Percentiles rank a stretch among this genome's conserved stretches.
Evolutionary conservation across 495 filamentous ascomycete species (phyloP).

Genomic region (Talaromyces wortmannii): DNA sequence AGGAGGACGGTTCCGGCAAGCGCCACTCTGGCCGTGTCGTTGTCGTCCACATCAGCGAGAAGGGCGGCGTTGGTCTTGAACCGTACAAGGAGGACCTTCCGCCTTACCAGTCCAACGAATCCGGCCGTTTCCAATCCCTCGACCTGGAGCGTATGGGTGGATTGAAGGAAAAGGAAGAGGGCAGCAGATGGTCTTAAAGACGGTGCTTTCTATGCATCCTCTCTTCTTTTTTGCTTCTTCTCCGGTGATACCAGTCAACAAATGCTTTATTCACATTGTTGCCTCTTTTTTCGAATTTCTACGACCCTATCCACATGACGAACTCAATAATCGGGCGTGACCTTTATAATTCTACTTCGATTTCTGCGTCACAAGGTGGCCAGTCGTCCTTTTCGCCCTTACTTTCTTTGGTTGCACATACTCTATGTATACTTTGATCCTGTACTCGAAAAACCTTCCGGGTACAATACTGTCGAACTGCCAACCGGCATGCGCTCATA

Average conservation of each 20-base stretch:
- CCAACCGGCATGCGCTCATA: neutral
- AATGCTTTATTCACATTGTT: constrained; percentile 14
- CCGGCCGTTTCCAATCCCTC: constrained; percentile 77
- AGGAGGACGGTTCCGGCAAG: constrained; percentile 78
- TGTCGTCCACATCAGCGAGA: constrained; percentile 88
- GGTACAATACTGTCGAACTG: neutral
- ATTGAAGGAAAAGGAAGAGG: constrained; percentile 75
- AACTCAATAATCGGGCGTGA: constrained; percentile 5
- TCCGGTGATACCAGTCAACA: neutral
- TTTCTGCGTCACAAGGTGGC: constrained; percentile 19
- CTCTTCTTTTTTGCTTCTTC: neutral
- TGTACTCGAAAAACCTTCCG: neutral
- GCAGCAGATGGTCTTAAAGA: constrained; percentile 27
- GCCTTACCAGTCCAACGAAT: constrained; percentile 73
- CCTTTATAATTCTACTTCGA: constrained; percentile 8
- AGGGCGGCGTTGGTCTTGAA: constrained; percentile 75
- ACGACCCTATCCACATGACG: constrained; percentile 7
- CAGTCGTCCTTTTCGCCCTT: constrained; percentile 13
- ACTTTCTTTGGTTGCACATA: neutral
- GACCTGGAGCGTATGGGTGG: constrained; percentile 94
- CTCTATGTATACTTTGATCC: constrained; percentile 5
- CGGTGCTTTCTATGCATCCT: neutral
- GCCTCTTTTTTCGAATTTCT: constrained; percentile 9
- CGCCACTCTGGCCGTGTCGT: constrained; percentile 80
- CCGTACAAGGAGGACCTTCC: constrained; percentile 78